Conservation (phyloP, 2,329 filamentous ascomycete genomes). For the Amauroascus verrucosus region DNA sequence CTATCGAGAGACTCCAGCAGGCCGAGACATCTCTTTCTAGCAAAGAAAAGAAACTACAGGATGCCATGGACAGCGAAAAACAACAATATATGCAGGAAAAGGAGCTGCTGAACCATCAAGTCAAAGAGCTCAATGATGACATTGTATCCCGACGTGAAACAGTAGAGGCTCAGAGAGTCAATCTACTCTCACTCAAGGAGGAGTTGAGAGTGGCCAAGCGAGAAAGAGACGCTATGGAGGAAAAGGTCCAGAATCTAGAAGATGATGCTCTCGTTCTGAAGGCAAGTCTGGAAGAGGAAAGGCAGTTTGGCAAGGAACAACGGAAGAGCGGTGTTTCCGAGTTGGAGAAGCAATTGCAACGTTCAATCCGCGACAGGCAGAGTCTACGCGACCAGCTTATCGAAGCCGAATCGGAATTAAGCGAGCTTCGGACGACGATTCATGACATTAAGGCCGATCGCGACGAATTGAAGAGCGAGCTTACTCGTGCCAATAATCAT, state of each 20-base stretch:
- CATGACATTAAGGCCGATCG: slow-evolving; percentile 54
- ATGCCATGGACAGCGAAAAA: slow-evolving; percentile 59
- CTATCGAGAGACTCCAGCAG: slow-evolving; percentile 59
- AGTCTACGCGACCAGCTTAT: slow-evolving; percentile 53
- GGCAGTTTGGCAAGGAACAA: slow-evolving; percentile 49
- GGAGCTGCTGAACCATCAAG: slow-evolving; percentile 57
- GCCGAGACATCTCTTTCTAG: slow-evolving; percentile 56
- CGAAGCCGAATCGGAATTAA: slow-evolving; percentile 50
- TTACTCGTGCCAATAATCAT: slow-evolving; percentile 47
- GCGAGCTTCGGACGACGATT: slow-evolving; percentile 47
- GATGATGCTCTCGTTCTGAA: slow-evolving; percentile 69
- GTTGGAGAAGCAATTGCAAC: slow-evolving; percentile 47
- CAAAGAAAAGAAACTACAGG: slow-evolving; percentile 57
- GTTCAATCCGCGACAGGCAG: slow-evolving; percentile 51
- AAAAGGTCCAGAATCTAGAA: slow-evolving; percentile 58
- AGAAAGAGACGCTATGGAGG: slow-evolving; percentile 51
- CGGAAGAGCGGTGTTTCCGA: slow-evolving; percentile 50
- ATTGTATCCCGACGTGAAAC: slow-evolving; percentile 56
- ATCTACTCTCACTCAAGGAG: slow-evolving; percentile 56
- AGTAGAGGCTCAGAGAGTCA: slow-evolving; percentile 54
- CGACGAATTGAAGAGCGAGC: slow-evolving; percentile 54
- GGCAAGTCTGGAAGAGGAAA: slow-evolving; percentile 53
- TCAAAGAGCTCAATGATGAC: slow-evolving; percentile 63
- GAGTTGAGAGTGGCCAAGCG: slow-evolving; percentile 59
- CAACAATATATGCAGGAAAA: slow-evolving; percentile 65